Percentiles rank a stretch among this genome's conserved stretches.
phyloP scores from a whole-genome alignment of 306 rosid genomes.

The Cucurbita moschata region DNA sequence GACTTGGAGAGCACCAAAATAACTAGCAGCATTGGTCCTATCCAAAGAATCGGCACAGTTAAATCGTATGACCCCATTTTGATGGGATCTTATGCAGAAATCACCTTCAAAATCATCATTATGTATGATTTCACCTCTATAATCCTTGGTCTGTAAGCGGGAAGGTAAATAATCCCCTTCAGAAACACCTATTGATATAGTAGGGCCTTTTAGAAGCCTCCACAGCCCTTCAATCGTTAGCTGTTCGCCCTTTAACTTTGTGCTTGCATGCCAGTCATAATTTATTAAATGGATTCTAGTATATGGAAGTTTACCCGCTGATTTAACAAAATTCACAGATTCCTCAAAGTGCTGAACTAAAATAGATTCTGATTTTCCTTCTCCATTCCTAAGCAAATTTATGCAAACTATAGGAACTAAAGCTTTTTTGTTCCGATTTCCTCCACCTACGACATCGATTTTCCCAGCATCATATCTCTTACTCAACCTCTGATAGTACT shows the following conservation, averaged over 20 bases:
- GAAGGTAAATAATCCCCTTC: constrained; percentile 97
- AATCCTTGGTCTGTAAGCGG: constrained; percentile 59
- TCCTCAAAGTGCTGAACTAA: constrained; percentile 89
- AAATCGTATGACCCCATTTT: constrained; percentile 86
- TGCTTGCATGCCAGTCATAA: constrained; percentile 94
- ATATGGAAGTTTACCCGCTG: constrained; percentile 56
- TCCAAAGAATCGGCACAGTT: constrained; percentile 99
- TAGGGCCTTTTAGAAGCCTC: constrained; percentile 73
- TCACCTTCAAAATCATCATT: constrained; percentile 68
- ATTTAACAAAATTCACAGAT: constrained; percentile 62
- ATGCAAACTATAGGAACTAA: constrained; percentile 78
- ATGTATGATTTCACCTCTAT: constrained; percentile 71
- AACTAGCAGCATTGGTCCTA: constrained; percentile 99
- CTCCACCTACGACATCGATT: constrained; percentile 31
- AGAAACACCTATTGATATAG: constrained; percentile 58
- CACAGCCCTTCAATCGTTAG: constrained; percentile 89
- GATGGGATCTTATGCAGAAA: constrained; percentile 81
- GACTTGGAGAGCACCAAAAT: constrained; percentile 86
- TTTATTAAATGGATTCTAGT: constrained; percentile 66
- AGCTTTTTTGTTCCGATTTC: constrained; percentile 43
- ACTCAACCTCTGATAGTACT: constrained; percentile 76
- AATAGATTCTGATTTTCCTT: constrained; percentile 86
- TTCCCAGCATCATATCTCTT: constrained; percentile 75
- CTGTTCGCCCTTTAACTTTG: constrained; percentile 77
- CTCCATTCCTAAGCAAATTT: constrained; percentile 83